phyloP scores from a whole-genome alignment of 106 monocot genomes.

The Cymbidium sinense region DNA sequence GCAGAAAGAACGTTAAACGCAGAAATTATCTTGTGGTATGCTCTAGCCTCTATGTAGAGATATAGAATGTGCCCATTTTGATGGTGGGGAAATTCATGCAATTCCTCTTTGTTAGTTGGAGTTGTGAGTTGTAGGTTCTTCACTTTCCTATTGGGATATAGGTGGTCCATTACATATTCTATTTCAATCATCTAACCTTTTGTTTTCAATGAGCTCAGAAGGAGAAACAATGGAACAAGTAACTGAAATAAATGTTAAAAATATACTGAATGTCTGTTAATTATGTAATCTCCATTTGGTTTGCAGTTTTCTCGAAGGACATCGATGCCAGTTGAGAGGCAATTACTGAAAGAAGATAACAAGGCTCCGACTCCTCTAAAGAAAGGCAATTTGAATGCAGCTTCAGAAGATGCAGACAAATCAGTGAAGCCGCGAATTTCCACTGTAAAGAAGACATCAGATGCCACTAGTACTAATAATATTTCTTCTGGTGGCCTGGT shows the following conservation, averaged over 20 bases:
- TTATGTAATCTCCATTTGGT: slow-evolving; percentile 8
- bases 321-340: slow-evolving; percentile 25
- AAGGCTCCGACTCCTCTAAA: slow-evolving; percentile 28
- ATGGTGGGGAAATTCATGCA: not conserved
- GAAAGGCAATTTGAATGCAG: slow-evolving; percentile 19
- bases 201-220: not conserved
- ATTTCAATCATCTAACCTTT: not conserved
- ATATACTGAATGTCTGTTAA: not conserved
- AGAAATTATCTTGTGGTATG: not conserved
- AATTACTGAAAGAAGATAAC: slow-evolving; percentile 29
- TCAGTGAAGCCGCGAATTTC: slow-evolving; percentile 19
- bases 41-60: not conserved
- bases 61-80: not conserved
- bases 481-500: slow-evolving; percentile 29
- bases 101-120: not conserved
- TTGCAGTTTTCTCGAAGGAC: slow-evolving; percentile 50
- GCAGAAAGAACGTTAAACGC: not conserved
- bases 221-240: not conserved
- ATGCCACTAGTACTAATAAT: slow-evolving; percentile 21
- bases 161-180: not conserved
- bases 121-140: not conserved
- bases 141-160: not conserved
- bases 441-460: slow-evolving; percentile 35
- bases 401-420: slow-evolving; percentile 30
- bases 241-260: not conserved